These are phyloP conservation scores for Naganishia randhawae DNA, from an alignment of 768 basidiomycete species.

Conservation along the genomic window DNA sequence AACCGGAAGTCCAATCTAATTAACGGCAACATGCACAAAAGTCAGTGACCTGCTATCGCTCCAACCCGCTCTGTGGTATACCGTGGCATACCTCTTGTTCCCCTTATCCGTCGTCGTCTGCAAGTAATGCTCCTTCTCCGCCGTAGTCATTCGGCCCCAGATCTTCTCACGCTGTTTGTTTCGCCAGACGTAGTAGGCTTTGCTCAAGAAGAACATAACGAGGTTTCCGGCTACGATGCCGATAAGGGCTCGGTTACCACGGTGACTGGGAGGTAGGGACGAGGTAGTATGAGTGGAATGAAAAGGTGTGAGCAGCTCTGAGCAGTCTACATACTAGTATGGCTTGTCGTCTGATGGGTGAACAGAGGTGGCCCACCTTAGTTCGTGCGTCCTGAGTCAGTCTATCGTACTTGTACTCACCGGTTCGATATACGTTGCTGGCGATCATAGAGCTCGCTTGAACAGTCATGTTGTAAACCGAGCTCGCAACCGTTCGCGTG, in stretches of 20 bases:
- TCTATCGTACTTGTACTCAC: not conserved
- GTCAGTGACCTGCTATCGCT: no score
- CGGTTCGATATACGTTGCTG: slow-evolving; percentile 58
- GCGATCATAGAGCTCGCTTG: slow-evolving; percentile 53
- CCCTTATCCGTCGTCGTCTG: slow-evolving; percentile 59
- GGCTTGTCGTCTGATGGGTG: slow-evolving; percentile 19
- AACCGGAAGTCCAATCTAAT: not conserved
- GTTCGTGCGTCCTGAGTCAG: not conserved
- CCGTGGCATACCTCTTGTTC: slow-evolving; percentile 33
- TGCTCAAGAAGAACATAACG: slow-evolving; percentile 56
- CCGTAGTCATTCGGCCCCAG: slow-evolving; percentile 58
- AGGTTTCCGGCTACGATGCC: slow-evolving; percentile 60
- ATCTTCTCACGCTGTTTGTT: slow-evolving; percentile 57
- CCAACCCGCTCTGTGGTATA: not conserved
- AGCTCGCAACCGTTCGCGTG: slow-evolving; percentile 55
- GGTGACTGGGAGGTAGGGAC: slow-evolving; percentile 44
- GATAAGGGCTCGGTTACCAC: slow-evolving; percentile 61
- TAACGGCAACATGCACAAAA: no score
- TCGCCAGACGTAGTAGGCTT: slow-evolving; percentile 59
- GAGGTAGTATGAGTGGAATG: not conserved
- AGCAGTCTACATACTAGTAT: slow-evolving; percentile 19
- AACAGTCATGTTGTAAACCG: slow-evolving; percentile 66
- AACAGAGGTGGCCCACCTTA: not conserved
- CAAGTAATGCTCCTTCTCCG: slow-evolving; percentile 61
- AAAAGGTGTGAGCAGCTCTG: not conserved